phyloP scores from a whole-genome alignment of 2,329 filamentous ascomycete genomes.

The Corinectria fuckeliana region DNA sequence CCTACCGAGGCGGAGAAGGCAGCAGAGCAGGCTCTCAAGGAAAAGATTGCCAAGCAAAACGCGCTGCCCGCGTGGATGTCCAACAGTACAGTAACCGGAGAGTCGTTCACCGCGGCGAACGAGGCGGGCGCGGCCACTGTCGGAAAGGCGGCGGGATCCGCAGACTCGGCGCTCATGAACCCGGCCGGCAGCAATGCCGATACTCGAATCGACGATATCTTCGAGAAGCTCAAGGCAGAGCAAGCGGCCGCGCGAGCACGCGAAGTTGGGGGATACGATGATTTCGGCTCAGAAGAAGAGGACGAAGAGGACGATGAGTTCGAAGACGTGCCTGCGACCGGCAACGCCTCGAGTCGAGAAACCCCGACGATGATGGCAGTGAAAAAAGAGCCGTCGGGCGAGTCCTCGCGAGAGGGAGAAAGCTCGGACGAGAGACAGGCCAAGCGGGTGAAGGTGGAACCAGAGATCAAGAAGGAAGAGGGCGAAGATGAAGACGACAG shows the following conservation, averaged over 20 bases:
- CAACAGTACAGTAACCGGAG: constrained; percentile 70
- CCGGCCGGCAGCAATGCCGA: constrained; percentile 58
- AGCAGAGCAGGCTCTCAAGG: constrained; percentile 68
- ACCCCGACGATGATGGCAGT: constrained; percentile 42
- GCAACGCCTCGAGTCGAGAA: constrained; percentile 39
- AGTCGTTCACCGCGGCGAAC: constrained; percentile 57
- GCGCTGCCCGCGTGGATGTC: constrained; percentile 75
- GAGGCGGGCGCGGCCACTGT: constrained; percentile 15
- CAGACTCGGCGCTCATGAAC: constrained; percentile 50
- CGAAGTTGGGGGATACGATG: constrained; percentile 36
- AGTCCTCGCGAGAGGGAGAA: constrained; percentile 33
- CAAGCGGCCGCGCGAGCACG: constrained; percentile 55
- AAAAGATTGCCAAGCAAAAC: constrained; percentile 71
- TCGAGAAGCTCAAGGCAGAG: constrained; percentile 68
- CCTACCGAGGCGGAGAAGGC: constrained; percentile 71
- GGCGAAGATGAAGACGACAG: constrained; percentile 56
- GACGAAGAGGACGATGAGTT: constrained; percentile 55
- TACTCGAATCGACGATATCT: constrained; percentile 70
- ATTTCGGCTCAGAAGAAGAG: constrained; percentile 46
- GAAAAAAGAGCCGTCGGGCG: constrained; percentile 45
- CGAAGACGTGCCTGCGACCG: constrained; percentile 55
- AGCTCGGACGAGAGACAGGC: constrained; percentile 53
- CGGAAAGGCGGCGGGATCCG: constrained; percentile 49
- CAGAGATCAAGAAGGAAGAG: constrained; percentile 52
- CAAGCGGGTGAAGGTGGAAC: constrained; percentile 69